Evolutionary conservation across 176 grass and related monocot species (phyloP), one percentile per base, ranked within the genome.

Genomic region (Oryza nivara): DNA sequence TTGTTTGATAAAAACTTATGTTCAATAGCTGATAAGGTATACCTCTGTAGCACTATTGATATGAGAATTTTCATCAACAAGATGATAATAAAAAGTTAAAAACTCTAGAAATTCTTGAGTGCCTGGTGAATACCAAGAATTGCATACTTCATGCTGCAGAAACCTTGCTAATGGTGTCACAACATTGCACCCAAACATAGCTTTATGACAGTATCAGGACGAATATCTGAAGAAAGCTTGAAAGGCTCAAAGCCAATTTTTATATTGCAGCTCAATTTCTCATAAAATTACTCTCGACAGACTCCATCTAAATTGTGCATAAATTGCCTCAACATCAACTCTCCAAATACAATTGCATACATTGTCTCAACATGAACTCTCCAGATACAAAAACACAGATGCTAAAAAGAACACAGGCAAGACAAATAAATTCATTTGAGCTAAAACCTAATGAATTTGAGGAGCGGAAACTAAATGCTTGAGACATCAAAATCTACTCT

Each of bases 401-500:
- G 8, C 74, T 86, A 82, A 34, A 83, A 56, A 45, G 45, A 86
- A 78, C 47, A 67, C 35, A 47, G 0, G 0, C 26, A 78, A 73
- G 14, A 15, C 36, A 1, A 69, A 84, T 43, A 85, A 19, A 68
- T 79, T 68, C 38, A 26, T 19, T 77, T 13, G 40, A 79, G 26
- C 58, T 69, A 74, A 80, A 67, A 78, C 2, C 6, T 11, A 60
- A 84, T 7, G 12, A 49, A 84, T 75, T 69, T 41, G 17, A 2
- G 7, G 25, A 80, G 30, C 0, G 22, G 11, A 58, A 67, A 48
- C 26, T 68, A 70, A 86, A 64, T 74, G 11, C 67, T 11, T 8
- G 56, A 35, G 45, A 61, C 70, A 80, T 79, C n/a, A 11, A 52
- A 85, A 89, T 7, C 80, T 81, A 90, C 60, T 79, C 67, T 82